Base-by-base conservation (phyloP, 2,329 filamentous ascomycete genomes). In the Tolypocladium amazonense region DNA sequence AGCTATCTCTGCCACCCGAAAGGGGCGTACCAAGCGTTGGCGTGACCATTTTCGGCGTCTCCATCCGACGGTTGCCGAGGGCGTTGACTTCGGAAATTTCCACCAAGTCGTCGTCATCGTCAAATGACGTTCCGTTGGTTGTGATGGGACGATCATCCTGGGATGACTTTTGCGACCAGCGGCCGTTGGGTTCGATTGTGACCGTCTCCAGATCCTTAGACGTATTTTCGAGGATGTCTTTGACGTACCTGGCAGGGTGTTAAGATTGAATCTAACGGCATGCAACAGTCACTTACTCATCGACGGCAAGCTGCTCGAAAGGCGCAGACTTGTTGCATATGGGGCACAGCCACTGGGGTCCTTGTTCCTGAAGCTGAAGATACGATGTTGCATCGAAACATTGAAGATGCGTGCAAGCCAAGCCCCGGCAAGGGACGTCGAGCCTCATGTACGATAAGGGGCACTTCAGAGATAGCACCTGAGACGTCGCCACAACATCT, bases 381-480 rank as follows among this genome's bases (percentile, higher is more conserved):
- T 97, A 99, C 2, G 91, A 95, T 3, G 85, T 88, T 3, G 89
- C 93, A 72, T 99, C 94, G 66, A 97, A 99, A 71, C 94, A 99
- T 70, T 96, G 91, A 33, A 94, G 89, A 72, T 99, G 94, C 3
- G 84, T 88, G 75, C 94, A 99, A 39, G 86, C 76, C 3, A 85
- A 81, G 4, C 90, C 90, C 39, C 94, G 87, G 66, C 91, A 91
- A 0, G 94, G 94, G 20, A 89, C 79, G 11, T 82, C 81, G 41
- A 99, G 88, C 61, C 92, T 83, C 71, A 92, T 84, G 41, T 91
- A 96, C 3, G 92, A 95, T 38, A 97, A 79, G 0, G 94, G 94
- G 69, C 95, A 96, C 72, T 96, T 96, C 14, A 99, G 77, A 14
- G 92, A 96, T 75, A 99, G 83, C 52, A 94, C 87, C 58, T 88